Evolutionary conservation across 352 stramenopile genomes (phyloP), one percentile per base, ranked within the genome.

Genomic region (Phytophthora fragariaefolia): DNA sequence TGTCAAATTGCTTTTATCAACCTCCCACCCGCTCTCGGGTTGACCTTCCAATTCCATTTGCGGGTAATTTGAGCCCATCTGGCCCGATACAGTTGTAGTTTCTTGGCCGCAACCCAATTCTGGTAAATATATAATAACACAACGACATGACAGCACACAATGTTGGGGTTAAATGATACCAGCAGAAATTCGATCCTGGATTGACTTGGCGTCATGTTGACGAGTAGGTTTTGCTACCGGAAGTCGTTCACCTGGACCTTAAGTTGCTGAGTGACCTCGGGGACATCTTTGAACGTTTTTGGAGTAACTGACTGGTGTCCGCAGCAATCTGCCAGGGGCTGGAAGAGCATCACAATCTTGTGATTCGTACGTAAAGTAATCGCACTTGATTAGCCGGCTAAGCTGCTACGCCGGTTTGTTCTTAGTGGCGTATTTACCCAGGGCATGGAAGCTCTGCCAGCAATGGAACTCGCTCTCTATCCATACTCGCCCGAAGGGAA

Each of bases 151-250:
- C 50, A 24, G 12, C 20, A 58, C 50, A 58, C 50, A 42, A 42
- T 12, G 12, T 42, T 42, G 27, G 30, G 32, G 6, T 17, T 58
- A 18, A 20, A 20, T 18, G 27, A 45, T 4, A 46, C 32, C 1
- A 47, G 32, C 13, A 58, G 24, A 4, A 58, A 24, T 20, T 58
- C 32, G 20, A 58, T 58, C 20, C 32, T 58, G 3, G 50, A 47
- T 20, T 20, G 7, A 32, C 32, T 20, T 7, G 50, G 30, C 5
- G 49, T 45, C 30, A 57, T 46, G 20, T 56, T 18, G 4, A 28
- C 17, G 13, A 46, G 30, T 20, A 57, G 49, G 15, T 45, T 46
- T 9, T 10, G 28, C 28, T 55, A 22, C 8, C 43, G 7, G n/a
- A 50, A 50, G 7, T 32, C 43, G 5, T 50, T 50, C 1, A 50